Base-by-base conservation (phyloP, 352 stramenopile species). In the Phytopythium litorale region DNA sequence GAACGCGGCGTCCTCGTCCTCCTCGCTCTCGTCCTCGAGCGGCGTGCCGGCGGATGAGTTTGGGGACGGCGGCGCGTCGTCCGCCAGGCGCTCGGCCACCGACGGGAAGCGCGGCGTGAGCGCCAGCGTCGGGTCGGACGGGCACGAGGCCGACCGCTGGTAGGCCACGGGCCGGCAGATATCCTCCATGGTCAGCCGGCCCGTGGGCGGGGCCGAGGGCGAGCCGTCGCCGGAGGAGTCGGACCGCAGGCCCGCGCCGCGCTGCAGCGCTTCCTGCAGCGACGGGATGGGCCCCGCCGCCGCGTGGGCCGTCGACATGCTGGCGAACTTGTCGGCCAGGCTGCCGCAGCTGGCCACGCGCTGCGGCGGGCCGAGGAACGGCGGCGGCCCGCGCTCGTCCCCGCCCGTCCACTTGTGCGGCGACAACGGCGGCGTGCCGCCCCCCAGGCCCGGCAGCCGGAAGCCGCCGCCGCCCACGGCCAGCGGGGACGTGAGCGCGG, bases 81-180 rank as follows among this genome's bases (percentile, higher is more conserved):
- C 46, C 23, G 15, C 46, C 1, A 52, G 33, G 8, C 45, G 45
- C 21, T 18, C 45, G 45, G 45, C 45, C 19, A 30, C 28, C 7
- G 30, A 37, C 13, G 23, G 25, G 7, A 16, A n/a, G 15, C 28
- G 23, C 25, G 25, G 25, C 28, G 25, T 4, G 52, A 53, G n/a
- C n/a, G n/a, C n/a, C 42, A 57, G 58, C 54, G 84, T 84, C n/a
- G 81, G 78, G 60, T 92, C 82, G 25, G 82, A 92, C 30, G 82
- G 82, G 70, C 82, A 92, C 28, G 82, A 92, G 18, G 79, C 66
- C 25, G 82, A 78, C 19, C 82, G 79, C 57, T 88, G 67, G 72
- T 92, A 92, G 38, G 60, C 65, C 54, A 87, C 81, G 1, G 82
- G 82, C 50, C 78, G 73, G 48, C 79, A 78, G 23, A 89, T 72